Percentiles rank a stretch among this genome's conserved stretches.
phyloP scores from a whole-genome alignment of 78 protist species.

The Diacronema lutheri region DNA sequence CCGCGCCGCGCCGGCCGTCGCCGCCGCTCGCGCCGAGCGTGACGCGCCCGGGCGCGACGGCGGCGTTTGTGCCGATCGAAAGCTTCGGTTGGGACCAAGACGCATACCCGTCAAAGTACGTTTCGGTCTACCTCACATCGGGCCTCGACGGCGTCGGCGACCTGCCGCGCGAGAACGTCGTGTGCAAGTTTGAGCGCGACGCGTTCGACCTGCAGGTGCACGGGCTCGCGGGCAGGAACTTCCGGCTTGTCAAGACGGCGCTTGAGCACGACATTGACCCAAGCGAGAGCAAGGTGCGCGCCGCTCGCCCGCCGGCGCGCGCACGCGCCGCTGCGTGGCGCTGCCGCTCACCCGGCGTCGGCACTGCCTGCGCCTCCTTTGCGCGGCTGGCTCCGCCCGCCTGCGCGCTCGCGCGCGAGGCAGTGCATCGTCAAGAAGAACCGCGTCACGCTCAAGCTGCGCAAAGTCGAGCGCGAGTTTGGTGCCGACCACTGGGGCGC shows the following conservation, averaged over 20 bases:
- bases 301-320: too few relatives aligned
- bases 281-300: not conserved
- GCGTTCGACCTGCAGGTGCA: not conserved
- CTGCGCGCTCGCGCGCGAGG: too few relatives aligned
- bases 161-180: not conserved
- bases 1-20: too few relatives aligned
- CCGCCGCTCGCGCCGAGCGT: too few relatives aligned
- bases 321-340: too few relatives aligned
- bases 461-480: not conserved
- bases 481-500: not conserved
- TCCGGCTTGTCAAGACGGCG: not conserved
- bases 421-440: not conserved
- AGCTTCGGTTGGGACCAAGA: not conserved
- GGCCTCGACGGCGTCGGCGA: not conserved
- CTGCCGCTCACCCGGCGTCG: too few relatives aligned
- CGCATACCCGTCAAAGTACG: not conserved
- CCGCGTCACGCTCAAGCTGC: not conserved
- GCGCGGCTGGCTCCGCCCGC: too few relatives aligned
- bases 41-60: too few relatives aligned
- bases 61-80: not conserved
- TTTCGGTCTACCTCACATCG: not conserved
- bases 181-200: not conserved
- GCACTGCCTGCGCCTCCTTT: too few relatives aligned
- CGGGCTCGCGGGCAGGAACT: not conserved
- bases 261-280: not conserved